Evolutionary conservation across 1,139 yeast genomes (phyloP), one percentile per base, ranked within the genome.

Genomic region (Pichia sp.): DNA sequence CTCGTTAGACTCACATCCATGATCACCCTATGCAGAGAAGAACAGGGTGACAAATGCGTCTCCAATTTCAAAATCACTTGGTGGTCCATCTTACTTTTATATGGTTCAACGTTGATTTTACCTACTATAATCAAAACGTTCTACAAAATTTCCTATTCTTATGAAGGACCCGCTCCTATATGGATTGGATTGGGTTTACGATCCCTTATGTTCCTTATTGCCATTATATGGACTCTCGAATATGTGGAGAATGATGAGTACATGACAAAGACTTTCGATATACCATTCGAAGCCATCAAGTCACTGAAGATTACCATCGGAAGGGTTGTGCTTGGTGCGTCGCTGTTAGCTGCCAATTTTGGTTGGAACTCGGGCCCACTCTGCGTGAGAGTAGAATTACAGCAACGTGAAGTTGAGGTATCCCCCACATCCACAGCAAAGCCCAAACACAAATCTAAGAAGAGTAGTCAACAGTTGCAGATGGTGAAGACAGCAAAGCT

Each of bases 311-410:
- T 81, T 34, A 77, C 86, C 0, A 59, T 81, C 10, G 85, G 96
- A 0, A 70, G 97, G 49, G 62, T 83, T 12, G 76, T 83, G 6
- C 66, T 87, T 32, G 85, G 88, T 20, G 65, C 80, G 10, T 62
- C 88, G 0, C 55, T 87, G 31, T 56, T 83, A 8, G 82, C 87
- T 12, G 93, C 88, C 2, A 81, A 83, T 52, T 68, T 78, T 48
- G 84, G 91, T 30, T 88, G 97, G 96, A 69, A 81, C 23, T 66
- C 78, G 51, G 94, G 95, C 2, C 93, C 94, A 4, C 60, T 87
- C 32, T 86, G 96, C 58, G 77, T 88, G 33, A 75, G 74, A 47
- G 62, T 88, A 15, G 83, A 78, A 40, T 72, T 46, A 60, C 51
- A 42, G 55, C 54, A 32, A 22, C 38, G 31, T 12, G 39, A 38